Evolutionary conservation across 2,329 filamentous ascomycete genomes (phyloP).

Genomic region (Diaporthe batatas): DNA sequence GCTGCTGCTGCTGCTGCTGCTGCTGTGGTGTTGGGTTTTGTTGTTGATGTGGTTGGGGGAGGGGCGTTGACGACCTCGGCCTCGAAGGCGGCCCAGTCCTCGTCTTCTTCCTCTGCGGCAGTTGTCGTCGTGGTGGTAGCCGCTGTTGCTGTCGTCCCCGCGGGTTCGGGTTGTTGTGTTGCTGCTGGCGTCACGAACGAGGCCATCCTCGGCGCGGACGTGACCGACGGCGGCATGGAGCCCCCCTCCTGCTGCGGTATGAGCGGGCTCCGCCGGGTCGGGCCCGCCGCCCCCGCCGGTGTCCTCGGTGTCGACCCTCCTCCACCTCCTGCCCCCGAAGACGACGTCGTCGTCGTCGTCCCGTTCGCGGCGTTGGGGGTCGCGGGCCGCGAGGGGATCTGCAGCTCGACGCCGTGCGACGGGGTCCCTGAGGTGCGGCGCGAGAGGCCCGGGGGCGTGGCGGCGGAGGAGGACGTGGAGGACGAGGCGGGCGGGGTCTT

Average conservation of each 20-base stretch:
- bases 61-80: slow-evolving; percentile 76
- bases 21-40: no score
- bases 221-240: neutral
- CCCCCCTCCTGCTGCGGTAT: slow-evolving; percentile 47
- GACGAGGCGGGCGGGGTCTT: slow-evolving; percentile 40
- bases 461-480: no score
- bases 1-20: slow-evolving; percentile 7
- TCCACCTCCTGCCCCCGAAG: slow-evolving; percentile 43
- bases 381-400: slow-evolving; percentile 74
- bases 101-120: slow-evolving; percentile 68
- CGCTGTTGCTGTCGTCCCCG: slow-evolving; percentile 39
- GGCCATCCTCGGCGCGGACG: slow-evolving; percentile 22
- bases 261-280: slow-evolving; percentile 55
- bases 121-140: slow-evolving; percentile 22
- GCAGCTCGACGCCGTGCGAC: slow-evolving; percentile 69
- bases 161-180: slow-evolving; percentile 13
- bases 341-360: slow-evolving; percentile 46
- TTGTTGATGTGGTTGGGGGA: slow-evolving; percentile 49
- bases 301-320: slow-evolving; percentile 58
- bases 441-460: slow-evolving; percentile 58
- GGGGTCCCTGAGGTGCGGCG: slow-evolving; percentile 66
- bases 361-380: slow-evolving; percentile 61
- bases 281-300: slow-evolving; percentile 49
- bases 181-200: slow-evolving; percentile 29
- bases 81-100: slow-evolving; percentile 90